Base-by-base conservation (phyloP, 805 yeast species). In the Candida nonsorbophila region DNA sequence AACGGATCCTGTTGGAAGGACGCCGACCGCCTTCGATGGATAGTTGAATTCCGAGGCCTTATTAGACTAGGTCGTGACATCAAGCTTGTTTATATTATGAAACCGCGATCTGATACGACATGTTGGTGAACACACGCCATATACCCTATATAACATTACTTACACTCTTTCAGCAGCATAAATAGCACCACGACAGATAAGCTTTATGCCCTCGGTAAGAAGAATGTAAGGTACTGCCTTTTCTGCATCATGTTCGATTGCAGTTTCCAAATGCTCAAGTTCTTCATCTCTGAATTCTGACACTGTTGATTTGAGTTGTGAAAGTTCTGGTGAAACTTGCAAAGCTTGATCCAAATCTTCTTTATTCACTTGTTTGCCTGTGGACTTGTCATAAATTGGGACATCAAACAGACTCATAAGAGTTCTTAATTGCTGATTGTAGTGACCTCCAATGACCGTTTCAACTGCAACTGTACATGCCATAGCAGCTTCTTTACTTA, bases 381-480 rank as follows among this genome's bases (percentile, higher is more conserved):
- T 55, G 11, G 40, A 42, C 34, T 58, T 61, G 34, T 63, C 62
- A 30, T 42, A 47, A 3, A 55, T 45, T 2, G 64, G 64, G 16
- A 74, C 63, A 11, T 74, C 69, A 47, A 70, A 84, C 37, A 80
- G 82, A 40, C 77, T 79, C 55, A 74, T 71, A 32, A 92, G 63
- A 22, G 78, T 75, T 30, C 98, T 67, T 41, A 92, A 63, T 54
- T 92, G 98, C 37, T 78, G 79, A 51, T 92, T 92, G 58, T 92
- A 92, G 53, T 92, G 98, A 2, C 84, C 84, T 2, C 98, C 98
- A 53, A 92, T 92, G 5, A 92, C 97, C 0, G 98, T 92, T 56
- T 92, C 98, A 2, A 92, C 97, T 0, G 97, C 97, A 36, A 88
- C 97, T 0, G 98, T 92, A 53, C 98, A 92, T 1, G 98, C 97